Percentiles rank a stretch among this genome's conserved stretches.
Conservation (phyloP, 805 yeast genomes). For the Metschnikowia lunata region DNA sequence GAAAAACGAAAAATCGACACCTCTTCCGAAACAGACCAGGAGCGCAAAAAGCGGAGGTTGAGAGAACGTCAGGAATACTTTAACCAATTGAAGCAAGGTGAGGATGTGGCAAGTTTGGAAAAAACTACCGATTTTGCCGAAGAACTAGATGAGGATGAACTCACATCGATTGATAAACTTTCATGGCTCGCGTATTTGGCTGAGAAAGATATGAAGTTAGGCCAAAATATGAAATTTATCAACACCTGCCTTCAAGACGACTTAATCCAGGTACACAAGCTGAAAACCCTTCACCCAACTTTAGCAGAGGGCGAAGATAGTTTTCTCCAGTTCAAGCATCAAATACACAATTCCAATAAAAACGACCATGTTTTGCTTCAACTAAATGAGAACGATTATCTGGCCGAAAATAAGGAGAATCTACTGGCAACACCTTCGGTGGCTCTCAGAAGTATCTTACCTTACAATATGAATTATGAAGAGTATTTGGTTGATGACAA, state of each 20-base stretch:
- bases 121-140: conserved; percentile 14
- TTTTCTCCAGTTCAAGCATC: conserved; percentile 19
- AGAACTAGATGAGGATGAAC: conserved; percentile 23
- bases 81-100: conserved; percentile 32
- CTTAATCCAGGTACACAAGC: conserved; percentile 24
- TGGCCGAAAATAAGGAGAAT: conserved; percentile 2
- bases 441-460: conserved; percentile 23
- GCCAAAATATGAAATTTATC: conserved; percentile 34
- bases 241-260: conserved; percentile 27
- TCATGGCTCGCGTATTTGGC: conserved; percentile 38
- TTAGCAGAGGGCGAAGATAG: conserved; percentile 13
- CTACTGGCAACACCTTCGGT: conserved; percentile 19
- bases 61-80: conserved; percentile 38
- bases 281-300: conserved; percentile 28
- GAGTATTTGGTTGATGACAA: conserved; percentile 23
- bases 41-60: conserved; percentile 29
- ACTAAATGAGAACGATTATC: conserved; percentile 20
- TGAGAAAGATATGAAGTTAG: conserved; percentile 31
- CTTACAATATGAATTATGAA: conserved; percentile 32
- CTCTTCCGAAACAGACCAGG: conserved; percentile 33
- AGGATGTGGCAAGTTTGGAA: conserved; percentile 11
- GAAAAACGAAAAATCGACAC: conserved; percentile 38
- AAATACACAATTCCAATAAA: conserved; percentile 24
- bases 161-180: conserved; percentile 23
- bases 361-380: conserved; percentile 28